Percentiles rank a stretch among this genome's conserved stretches.
Conservation (phyloP, 148 eudicot genomes). For the Diospyros lotus region DNA sequence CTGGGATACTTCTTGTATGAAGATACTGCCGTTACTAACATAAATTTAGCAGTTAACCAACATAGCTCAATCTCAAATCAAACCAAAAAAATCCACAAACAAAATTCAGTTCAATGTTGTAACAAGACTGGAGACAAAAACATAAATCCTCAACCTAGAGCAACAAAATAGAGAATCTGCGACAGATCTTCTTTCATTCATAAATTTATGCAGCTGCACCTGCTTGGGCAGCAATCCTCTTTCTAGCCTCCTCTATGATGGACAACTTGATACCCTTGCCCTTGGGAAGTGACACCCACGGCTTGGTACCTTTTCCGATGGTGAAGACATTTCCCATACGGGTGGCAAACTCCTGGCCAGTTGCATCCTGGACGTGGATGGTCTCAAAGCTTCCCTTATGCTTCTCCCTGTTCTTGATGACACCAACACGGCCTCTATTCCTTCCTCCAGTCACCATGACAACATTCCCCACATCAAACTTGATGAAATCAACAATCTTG, state of each 20-base stretch:
- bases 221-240: slow-evolving; percentile 36
- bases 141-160: background rate
- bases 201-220: slow-evolving; percentile 20
- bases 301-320: slow-evolving; percentile 49
- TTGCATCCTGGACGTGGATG: slow-evolving; percentile 42
- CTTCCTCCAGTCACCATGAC: slow-evolving; percentile 67
- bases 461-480: slow-evolving; percentile 60
- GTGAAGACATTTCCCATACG: slow-evolving; percentile 51
- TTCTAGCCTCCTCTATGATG: slow-evolving; percentile 53
- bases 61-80: slow-evolving; percentile 1
- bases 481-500: slow-evolving; percentile 48
- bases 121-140: slow-evolving; percentile 1
- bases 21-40: too few relatives aligned
- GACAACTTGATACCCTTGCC: slow-evolving; percentile 50
- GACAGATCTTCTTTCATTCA: background rate
- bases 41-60: background rate
- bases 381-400: slow-evolving; percentile 61
- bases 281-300: slow-evolving; percentile 55
- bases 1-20: too few relatives aligned
- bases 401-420: slow-evolving; percentile 53
- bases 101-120: slow-evolving; percentile 11
- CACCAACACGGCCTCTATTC: slow-evolving; percentile 53
- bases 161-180: background rate
- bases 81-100: background rate
- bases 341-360: slow-evolving; percentile 57